These are phyloP conservation scores for Kodamaea derodonti DNA, from an alignment of 1,139 yeast genomes.

Conservation along the genomic window DNA sequence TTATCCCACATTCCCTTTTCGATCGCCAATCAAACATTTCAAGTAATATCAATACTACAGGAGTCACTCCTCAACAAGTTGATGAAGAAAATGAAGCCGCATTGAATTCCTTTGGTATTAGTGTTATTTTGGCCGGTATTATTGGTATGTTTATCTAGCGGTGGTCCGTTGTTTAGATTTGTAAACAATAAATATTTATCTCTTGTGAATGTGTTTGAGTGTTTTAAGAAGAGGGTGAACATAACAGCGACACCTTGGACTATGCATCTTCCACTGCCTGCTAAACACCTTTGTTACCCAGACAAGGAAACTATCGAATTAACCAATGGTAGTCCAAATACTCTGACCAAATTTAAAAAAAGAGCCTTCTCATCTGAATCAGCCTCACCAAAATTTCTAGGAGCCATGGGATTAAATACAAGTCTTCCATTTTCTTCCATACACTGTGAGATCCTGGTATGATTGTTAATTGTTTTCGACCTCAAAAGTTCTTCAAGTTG, in stretches of 20 bases:
- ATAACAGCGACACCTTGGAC: too few species aligned
- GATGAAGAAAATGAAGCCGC: slow-evolving; percentile 18
- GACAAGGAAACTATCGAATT: too few species aligned
- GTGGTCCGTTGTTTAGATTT: too few species aligned
- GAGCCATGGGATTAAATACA: not conserved
- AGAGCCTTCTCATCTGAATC: not conserved
- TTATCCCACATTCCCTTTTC: too few species aligned
- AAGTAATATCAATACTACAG: slow-evolving; percentile 8
- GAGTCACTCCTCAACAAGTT: slow-evolving; percentile 3
- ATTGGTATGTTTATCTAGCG: slow-evolving; percentile 20
- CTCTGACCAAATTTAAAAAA: not conserved
- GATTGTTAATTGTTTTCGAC: slow-evolving; percentile 15
- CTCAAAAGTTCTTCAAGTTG: slow-evolving; percentile 35
- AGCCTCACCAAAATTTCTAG: not conserved
- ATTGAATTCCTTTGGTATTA: slow-evolving; percentile 10
- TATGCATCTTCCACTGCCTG: too few species aligned
- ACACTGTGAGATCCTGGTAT: slow-evolving; percentile 1
- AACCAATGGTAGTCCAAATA: not conserved
- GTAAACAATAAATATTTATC: not conserved
- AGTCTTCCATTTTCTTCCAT: not conserved
- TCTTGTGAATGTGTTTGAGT: not conserved
- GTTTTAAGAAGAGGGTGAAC: not conserved
- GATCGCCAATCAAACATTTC: slow-evolving; percentile 5
- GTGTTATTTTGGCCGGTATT: slow-evolving; percentile 19
- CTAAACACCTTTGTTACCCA: too few species aligned